Conservation (phyloP, 2,329 filamentous ascomycete genomes). For the Nothophoma quercina region DNA sequence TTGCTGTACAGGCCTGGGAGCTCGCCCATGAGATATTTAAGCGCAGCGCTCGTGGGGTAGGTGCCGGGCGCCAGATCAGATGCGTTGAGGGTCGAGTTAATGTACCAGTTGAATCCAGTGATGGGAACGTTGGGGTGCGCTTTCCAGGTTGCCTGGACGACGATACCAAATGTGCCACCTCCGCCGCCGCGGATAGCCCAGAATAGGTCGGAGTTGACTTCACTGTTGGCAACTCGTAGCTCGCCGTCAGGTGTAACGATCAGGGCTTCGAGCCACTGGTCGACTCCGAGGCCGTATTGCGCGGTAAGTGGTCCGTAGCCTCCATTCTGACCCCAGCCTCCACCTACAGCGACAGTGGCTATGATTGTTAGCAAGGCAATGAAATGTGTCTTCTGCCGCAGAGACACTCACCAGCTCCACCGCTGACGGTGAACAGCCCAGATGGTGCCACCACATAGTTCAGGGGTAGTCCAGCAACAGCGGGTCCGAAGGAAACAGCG, state of each 20-base stretch:
- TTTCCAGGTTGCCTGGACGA: no score
- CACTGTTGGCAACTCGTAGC: constrained; percentile 18
- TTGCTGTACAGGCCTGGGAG: no score
- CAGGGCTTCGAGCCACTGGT: constrained; percentile 22
- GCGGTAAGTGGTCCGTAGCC: constrained; percentile 60
- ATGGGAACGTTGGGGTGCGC: no score
- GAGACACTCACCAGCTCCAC: constrained; percentile 4
- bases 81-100: no score
- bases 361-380: not conserved
- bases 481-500: constrained; percentile 8
- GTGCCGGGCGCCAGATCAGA: no score
- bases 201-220: constrained; percentile 23
- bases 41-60: no score
- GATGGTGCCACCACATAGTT: not conserved
- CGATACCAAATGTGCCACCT: constrained; percentile 23
- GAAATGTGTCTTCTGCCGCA: not conserved
- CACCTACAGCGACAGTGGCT: constrained; percentile 6
- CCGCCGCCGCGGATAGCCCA: constrained; percentile 26
- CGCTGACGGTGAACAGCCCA: constrained; percentile 4
- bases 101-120: no score
- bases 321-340: constrained; percentile 36
- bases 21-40: no score
- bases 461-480: constrained; percentile 2
- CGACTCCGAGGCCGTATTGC: constrained; percentile 42
- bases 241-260: constrained; percentile 20